Base-by-base conservation (phyloP, 305 asterid species). In the Plantago lanceolata region DNA sequence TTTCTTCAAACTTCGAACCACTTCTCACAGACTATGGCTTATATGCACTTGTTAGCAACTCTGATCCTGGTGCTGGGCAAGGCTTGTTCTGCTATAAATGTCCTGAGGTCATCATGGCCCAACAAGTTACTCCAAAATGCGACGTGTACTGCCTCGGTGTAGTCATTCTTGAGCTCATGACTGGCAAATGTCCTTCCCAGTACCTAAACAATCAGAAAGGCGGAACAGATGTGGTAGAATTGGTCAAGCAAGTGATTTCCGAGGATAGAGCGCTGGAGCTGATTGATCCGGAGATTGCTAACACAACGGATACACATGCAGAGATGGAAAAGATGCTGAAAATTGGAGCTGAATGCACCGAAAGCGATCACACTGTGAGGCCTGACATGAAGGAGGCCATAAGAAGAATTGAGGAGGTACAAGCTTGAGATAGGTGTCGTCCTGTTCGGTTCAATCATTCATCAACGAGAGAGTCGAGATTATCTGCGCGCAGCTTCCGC, bases 71-170 rank as follows among this genome's bases (percentile, higher is more conserved):
- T 24, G 71, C 82, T 0, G 83, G 71, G 29, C 90, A 78, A 53
- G 70, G 84, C 2, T 61, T 89, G 18, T 81, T 81, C 45, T 89
- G 92, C 2, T 85, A 66, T 28, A 89, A 81, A 59, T 68, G 77
- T 2, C 98, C 98, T 0, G 97, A 92, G 51, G 93, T 88, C 14
- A 50, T 69, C 3, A 68, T 73, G 5, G 48, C 78, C 26, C 85
- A 85, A 26, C 81, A 73, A 1, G 70, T 93, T 19, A 68, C 89
- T 15, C 90, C 87, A 0, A 87, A 84, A 62, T 77, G 87, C 24
- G 99, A 93, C 40, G 94, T 93, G 11, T 89, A 74, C 55, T 89
- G 94, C 33, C 84, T 89, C 0, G 99, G 99, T 4, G 61, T 89
- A 21, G 78, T 93, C 65, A 72, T 93, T 48, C 92, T 89, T 0